Evolutionary conservation across 306 rosid species (phyloP).

Genomic region (Glycine latifolia): DNA sequence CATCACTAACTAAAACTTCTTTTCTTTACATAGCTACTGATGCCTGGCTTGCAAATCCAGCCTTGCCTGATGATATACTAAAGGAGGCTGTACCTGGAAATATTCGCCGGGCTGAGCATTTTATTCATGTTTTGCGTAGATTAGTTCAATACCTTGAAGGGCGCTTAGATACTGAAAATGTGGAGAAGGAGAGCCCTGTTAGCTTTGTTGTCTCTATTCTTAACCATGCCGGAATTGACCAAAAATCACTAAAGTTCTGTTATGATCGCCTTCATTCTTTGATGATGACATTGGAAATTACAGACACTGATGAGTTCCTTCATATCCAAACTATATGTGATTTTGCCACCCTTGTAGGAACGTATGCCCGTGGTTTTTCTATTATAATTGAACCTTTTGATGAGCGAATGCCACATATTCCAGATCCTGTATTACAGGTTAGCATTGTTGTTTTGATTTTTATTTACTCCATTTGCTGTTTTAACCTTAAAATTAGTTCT

Average conservation of each 20-base stretch:
- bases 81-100: slow-evolving; percentile 99
- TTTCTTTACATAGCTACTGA: slow-evolving; percentile 68
- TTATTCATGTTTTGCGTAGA: slow-evolving; percentile 82
- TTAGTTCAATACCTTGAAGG: slow-evolving; percentile 90
- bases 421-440: slow-evolving; percentile 97
- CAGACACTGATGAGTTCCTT: slow-evolving; percentile 91
- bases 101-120: slow-evolving; percentile 92
- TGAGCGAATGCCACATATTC: slow-evolving; percentile 99
- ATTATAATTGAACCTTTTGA: slow-evolving; percentile 93
- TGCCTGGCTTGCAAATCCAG: slow-evolving; percentile 92
- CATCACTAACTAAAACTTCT: slow-evolving; percentile 29
- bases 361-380: slow-evolving; percentile 91
- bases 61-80: slow-evolving; percentile 91
- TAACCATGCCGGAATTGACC: slow-evolving; percentile 92
- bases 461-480: background rate
- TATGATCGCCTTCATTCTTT: slow-evolving; percentile 96
- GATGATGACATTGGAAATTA: slow-evolving; percentile 91
- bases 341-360: slow-evolving; percentile 97
- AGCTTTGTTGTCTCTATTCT: slow-evolving; percentile 69
- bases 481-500: slow-evolving; percentile 30
- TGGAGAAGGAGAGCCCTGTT: slow-evolving; percentile 88
- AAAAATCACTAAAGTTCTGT: slow-evolving; percentile 88
- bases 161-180: slow-evolving; percentile 89
- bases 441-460: slow-evolving; percentile 39
- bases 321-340: slow-evolving; percentile 93